A percentile compares a stretch with the other conserved stretches of the same genome.
Evolutionary conservation across 2,329 filamentous ascomycete genomes (phyloP).

Genomic region (Thielaviopsis ethacetica): DNA sequence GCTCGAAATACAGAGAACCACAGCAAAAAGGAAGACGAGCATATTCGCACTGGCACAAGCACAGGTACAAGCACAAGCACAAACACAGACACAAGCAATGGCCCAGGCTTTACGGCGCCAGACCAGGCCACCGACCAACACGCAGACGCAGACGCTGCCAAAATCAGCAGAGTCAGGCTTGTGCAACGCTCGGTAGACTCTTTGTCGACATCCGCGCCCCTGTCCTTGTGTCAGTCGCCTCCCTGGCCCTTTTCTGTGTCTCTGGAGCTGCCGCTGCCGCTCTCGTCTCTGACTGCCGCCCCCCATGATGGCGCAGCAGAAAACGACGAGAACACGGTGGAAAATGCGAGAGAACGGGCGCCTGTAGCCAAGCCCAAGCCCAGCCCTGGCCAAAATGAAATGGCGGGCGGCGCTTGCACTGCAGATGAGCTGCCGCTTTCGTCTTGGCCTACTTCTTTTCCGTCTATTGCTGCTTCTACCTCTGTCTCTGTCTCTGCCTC

Average conservation of each 20-base stretch:
- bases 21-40: background rate
- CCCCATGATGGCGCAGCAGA: background rate
- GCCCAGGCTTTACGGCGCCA: background rate
- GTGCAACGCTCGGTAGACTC: background rate
- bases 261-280: background rate
- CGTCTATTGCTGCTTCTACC: no score
- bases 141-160: background rate
- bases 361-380: background rate
- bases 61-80: background rate
- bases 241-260: background rate
- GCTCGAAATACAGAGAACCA: background rate
- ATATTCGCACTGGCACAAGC: background rate
- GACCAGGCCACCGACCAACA: background rate
- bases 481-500: background rate
- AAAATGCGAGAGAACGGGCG: background rate
- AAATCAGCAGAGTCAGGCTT: background rate
- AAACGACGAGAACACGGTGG: background rate
- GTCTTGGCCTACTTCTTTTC: no score
- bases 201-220: background rate
- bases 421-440: background rate
- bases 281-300: background rate
- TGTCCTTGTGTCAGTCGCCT: background rate
- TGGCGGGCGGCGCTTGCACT: background rate
- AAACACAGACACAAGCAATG: background rate
- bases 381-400: background rate